phyloP scores from a whole-genome alignment of 352 stramenopile genomes.

The Pythium guiyangense region DNA sequence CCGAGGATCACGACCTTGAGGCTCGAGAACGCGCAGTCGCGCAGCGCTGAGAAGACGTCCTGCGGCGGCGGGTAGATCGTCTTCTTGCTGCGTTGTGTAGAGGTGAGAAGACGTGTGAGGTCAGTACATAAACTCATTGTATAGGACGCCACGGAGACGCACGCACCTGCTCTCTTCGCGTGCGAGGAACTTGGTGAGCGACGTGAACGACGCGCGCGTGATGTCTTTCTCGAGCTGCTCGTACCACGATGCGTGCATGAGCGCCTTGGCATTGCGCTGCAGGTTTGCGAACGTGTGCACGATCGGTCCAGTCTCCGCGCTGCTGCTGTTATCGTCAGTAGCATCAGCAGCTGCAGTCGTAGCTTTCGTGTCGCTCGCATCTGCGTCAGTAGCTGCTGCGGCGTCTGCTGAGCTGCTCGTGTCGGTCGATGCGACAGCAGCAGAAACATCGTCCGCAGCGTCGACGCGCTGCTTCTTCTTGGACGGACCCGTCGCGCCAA shows the following conservation, averaged over 20 bases:
- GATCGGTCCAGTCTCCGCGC: conserved; percentile 7
- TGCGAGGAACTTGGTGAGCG: conserved; percentile 40
- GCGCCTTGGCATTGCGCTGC: conserved; percentile 20
- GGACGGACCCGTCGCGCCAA: conserved; percentile 19
- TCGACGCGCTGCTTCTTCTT: conserved; percentile 20
- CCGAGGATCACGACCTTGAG: conserved; percentile 93
- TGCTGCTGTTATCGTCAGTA: not conserved
- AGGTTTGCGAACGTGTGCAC: conserved; percentile 34
- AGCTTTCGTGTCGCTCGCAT: conserved; percentile 3
- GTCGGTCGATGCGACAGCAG: not conserved
- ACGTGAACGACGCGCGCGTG: conserved; percentile 37
- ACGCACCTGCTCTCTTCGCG: conserved; percentile 37
- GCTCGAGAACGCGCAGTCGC: conserved; percentile 80
- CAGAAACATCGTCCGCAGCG: not conserved
- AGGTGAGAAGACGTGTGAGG: not conserved
- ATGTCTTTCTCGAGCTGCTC: conserved; percentile 48
- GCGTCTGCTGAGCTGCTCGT: not conserved
- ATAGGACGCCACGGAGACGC: too few relatives aligned
- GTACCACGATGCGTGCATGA: conserved; percentile 63
- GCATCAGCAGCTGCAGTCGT: not conserved
- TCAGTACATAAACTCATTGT: too few relatives aligned
- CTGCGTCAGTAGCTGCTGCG: not conserved
- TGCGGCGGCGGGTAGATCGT: conserved; percentile 84
- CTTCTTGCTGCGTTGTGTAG: conserved; percentile 33
- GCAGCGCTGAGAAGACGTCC: conserved; percentile 89